A percentile compares a stretch with the other conserved stretches of the same genome.
Conservation (phyloP, 2,329 filamentous ascomycete species). For the Shiraia bambusicola region DNA sequence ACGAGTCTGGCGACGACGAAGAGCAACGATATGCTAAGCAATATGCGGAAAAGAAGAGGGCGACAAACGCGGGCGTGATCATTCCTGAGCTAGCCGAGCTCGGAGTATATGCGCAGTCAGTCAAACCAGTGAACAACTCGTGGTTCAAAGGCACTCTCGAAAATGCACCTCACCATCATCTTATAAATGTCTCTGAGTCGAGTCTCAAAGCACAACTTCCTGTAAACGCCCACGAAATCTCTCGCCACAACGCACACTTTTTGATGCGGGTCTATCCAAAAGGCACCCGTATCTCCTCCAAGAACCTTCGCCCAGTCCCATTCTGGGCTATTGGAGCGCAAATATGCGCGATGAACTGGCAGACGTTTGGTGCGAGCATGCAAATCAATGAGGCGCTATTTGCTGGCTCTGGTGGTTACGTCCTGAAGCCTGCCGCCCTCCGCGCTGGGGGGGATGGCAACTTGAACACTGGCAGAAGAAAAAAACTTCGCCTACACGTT, state of each 20-base stretch:
- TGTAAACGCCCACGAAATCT: constrained; percentile 51
- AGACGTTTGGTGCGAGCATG: constrained; percentile 65
- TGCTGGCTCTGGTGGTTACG: constrained; percentile 63
- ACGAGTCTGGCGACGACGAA: constrained; percentile 42
- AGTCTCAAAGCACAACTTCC: constrained; percentile 58
- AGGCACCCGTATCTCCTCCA: constrained; percentile 67
- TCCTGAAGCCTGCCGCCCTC: constrained; percentile 64
- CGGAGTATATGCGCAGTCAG: constrained; percentile 69
- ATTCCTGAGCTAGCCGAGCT: constrained; percentile 66
- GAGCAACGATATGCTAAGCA: constrained; percentile 53
- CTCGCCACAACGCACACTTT: constrained; percentile 62
- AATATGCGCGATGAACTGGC: constrained; percentile 70
- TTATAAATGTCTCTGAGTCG: constrained; percentile 69
- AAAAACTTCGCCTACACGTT: constrained; percentile 59
- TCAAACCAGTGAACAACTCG: constrained; percentile 66
- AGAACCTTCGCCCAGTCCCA: constrained; percentile 62
- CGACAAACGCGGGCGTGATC: constrained; percentile 53
- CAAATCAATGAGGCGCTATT: constrained; percentile 71
- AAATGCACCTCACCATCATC: constrained; percentile 61
- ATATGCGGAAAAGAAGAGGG: constrained; percentile 58
- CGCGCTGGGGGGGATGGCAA: constrained; percentile 58
- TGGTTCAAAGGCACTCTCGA: constrained; percentile 60
- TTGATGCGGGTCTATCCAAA: constrained; percentile 73
- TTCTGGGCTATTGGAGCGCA: constrained; percentile 70
- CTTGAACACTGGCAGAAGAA: constrained; percentile 49